These are phyloP conservation scores for Venustampulla echinocandica DNA, from an alignment of 495 filamentous ascomycete species.

Conservation along the genomic window DNA sequence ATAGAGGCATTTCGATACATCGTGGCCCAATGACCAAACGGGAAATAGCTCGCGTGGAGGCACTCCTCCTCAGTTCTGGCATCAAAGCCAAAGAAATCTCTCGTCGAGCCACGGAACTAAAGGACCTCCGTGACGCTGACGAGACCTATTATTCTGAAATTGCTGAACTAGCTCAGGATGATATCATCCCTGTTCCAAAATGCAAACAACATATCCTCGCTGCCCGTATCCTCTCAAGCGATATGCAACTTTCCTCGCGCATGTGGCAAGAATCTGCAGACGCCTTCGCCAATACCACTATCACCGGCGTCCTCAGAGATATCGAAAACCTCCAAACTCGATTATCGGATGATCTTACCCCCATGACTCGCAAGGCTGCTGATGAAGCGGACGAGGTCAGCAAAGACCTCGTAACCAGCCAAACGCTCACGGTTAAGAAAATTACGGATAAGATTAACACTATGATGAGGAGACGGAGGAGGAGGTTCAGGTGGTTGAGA, in stretches of 20 bases:
- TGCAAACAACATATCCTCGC: constrained; percentile 61
- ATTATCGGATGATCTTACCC: constrained; percentile 47
- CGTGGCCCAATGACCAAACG: constrained; percentile 41
- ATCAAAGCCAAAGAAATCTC: constrained; percentile 77
- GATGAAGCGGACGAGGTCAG: constrained; percentile 71
- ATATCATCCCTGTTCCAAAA: constrained; percentile 43
- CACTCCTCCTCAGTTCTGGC: constrained; percentile 71
- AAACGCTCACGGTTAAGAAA: constrained; percentile 66
- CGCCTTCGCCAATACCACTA: constrained; percentile 39
- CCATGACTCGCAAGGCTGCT: constrained; percentile 52
- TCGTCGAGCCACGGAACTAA: constrained; percentile 46
- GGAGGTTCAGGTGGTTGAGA: constrained; percentile 65
- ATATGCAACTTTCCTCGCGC: constrained; percentile 19
- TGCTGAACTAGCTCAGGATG: constrained; percentile 23
- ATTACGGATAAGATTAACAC: constrained; percentile 69
- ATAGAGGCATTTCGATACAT: constrained; percentile 38
- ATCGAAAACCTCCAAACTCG: constrained; percentile 42
- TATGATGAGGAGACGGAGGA: constrained; percentile 55
- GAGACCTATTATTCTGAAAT: constrained; percentile 28
- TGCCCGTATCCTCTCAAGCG: constrained; percentile 47
- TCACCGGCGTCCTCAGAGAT: constrained; percentile 35
- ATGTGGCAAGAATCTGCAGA: constrained; percentile 22
- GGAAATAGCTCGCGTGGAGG: constrained; percentile 65
- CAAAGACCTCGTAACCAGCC: constrained; percentile 62
- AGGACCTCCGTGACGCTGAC: constrained; percentile 9